Conservation (phyloP, 305 asterid species). For the Fraxinus albicans region DNA sequence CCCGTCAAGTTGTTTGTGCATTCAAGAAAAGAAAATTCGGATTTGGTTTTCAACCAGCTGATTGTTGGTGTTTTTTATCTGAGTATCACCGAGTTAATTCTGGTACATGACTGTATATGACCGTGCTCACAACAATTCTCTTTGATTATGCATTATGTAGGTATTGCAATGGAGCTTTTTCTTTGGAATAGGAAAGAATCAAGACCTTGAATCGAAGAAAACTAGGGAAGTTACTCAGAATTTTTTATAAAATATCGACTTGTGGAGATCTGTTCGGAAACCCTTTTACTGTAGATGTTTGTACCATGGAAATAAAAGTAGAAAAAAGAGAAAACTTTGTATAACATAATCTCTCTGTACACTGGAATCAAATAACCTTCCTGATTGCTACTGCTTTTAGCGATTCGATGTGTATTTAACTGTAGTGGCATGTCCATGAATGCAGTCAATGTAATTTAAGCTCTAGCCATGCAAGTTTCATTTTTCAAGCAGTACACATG, state of each 20-base stretch:
- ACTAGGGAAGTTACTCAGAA: neutral
- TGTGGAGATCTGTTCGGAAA: slow-evolving; percentile 6
- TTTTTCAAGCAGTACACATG: neutral
- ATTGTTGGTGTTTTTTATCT: neutral
- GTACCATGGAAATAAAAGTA: slow-evolving; percentile 5
- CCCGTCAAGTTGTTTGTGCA: neutral
- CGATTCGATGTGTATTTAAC: neutral
- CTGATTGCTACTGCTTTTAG: neutral
- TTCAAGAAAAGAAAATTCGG: slow-evolving; percentile 4
- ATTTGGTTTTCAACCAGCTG: neutral
- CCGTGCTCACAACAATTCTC: neutral
- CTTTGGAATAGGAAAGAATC: slow-evolving; percentile 41
- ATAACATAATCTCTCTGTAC: neutral
- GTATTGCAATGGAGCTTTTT: slow-evolving; percentile 79
- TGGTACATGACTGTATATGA: neutral
- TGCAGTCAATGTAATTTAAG: neutral
- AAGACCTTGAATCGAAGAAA: neutral
- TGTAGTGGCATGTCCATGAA: neutral
- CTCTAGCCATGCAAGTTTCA: neutral
- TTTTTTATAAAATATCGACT: neutral
- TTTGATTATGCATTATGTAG: slow-evolving; percentile 34
- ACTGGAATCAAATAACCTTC: neutral
- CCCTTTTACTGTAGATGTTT: slow-evolving; percentile 3
- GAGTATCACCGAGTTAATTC: neutral
- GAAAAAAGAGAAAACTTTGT: neutral